Evolutionary conservation across 164 flowering plant species (phyloP), one percentile per base, ranked within the genome.

Genomic region (Macadamia integrifolia): DNA sequence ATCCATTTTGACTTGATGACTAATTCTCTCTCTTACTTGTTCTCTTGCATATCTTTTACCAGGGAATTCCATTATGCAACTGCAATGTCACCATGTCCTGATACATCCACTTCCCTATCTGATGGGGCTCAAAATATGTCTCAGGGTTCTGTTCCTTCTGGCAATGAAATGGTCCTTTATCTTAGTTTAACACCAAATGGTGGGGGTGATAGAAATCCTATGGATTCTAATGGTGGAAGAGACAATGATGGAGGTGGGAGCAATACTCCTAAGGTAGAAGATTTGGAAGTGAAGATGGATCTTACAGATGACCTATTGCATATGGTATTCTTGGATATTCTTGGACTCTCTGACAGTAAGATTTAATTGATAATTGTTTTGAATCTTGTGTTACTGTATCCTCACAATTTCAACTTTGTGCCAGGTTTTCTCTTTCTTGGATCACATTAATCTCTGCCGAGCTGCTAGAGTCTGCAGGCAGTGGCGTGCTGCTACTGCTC

Each of bases 341-440:
- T 28, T 46, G 40, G 40, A 35, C 40, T 35, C 0, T 35, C 40
- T 35, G 40, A 35, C 42, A 8, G 61, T 14, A 7, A 11, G 30
- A 23, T 64, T 58, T 23, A 44, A 30, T 18, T 40, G 40, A 49
- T 5, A 48, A 6, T 30, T 55, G n/a, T 9, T 30, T 49, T 7
- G 2, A 18, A 3, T 31, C 32, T 49, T 32, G 56, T 58, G 35
- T 42, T 18, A 10, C 61, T 67, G 29, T 65, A 29, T 3, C 55
- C n/a, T 65, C 13, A 32, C 7, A 11, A 59, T 35, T 60, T 2
- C 29, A 29, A 23, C 60, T 49, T 67, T 48, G 55, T 68, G 61
- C 40, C 77, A 95, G 99, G 98, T 95, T 58, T 90, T 95, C 80
- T 90, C 98, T 53, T 95, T 95, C 81, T 82, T 95, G 87, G 87